Conservation (phyloP, 2,329 filamentous ascomycete genomes). For the Pestalotiopsis sp. region DNA sequence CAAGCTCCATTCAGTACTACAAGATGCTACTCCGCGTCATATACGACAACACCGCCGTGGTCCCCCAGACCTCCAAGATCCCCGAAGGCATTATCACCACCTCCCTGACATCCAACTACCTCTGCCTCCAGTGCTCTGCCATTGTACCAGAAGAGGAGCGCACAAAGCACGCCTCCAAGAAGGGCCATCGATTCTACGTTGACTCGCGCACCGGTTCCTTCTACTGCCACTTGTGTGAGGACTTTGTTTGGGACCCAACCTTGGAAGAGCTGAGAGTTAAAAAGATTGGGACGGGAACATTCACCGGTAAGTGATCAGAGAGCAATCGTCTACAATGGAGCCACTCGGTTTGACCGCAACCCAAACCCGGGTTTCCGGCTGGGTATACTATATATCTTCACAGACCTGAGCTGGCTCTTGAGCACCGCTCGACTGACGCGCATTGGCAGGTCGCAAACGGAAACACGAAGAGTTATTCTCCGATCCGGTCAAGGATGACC, state of each 20-base stretch:
- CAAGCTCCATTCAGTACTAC: slow-evolving; percentile 72
- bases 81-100: slow-evolving; percentile 60
- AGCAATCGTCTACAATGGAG: not conserved
- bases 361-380: too few relatives aligned
- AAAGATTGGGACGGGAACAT: slow-evolving; percentile 69
- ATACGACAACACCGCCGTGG: slow-evolving; percentile 67
- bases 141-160: slow-evolving; percentile 70
- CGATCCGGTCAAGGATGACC: slow-evolving; percentile 70
- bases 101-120: slow-evolving; percentile 68
- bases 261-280: slow-evolving; percentile 74
- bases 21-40: slow-evolving; percentile 72
- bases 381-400: not conserved
- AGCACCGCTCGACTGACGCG: slow-evolving; percentile 12
- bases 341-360: too few relatives aligned
- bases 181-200: slow-evolving; percentile 75
- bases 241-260: slow-evolving; percentile 82
- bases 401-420: not conserved
- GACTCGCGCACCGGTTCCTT: slow-evolving; percentile 76
- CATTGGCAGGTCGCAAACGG: slow-evolving; percentile 64
- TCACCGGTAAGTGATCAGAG: slow-evolving; percentile 53
- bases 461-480: slow-evolving; percentile 74
- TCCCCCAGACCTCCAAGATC: slow-evolving; percentile 66
- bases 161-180: slow-evolving; percentile 68
- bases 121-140: slow-evolving; percentile 73
- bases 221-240: slow-evolving; percentile 81